Evolutionary conservation across 2,329 filamentous ascomycete genomes (phyloP).

Genomic region (Esteya vermicola): DNA sequence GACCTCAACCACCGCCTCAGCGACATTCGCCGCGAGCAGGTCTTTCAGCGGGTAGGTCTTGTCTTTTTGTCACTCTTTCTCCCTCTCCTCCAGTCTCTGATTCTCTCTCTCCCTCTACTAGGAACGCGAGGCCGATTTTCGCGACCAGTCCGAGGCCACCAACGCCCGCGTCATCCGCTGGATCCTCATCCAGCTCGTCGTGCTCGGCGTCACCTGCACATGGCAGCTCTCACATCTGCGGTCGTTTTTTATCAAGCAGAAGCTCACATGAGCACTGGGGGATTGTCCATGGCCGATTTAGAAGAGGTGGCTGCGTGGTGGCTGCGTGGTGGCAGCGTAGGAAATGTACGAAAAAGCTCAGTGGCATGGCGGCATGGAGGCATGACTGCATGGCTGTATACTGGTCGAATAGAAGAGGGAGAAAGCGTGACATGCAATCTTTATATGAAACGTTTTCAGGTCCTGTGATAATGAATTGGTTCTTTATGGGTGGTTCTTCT

Average conservation of each 20-base stretch:
- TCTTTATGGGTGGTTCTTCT: too few species aligned
- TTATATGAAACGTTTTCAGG: not conserved
- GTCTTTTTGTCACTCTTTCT: not conserved
- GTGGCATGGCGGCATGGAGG: not conserved
- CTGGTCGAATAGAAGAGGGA: not conserved
- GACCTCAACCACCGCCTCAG: slow-evolving; percentile 77
- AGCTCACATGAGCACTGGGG: slow-evolving; percentile 65
- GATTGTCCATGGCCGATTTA: too few species aligned
- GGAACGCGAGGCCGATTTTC: slow-evolving; percentile 96
- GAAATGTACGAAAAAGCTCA: too few species aligned
- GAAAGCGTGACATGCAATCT: not conserved
- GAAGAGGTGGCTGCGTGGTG: too few species aligned
- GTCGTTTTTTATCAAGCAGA: slow-evolving; percentile 99
- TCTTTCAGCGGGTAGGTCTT: slow-evolving; percentile 72
- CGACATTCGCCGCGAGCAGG: slow-evolving; percentile 86
- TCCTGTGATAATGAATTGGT: too few species aligned
- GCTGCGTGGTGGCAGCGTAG: too few species aligned
- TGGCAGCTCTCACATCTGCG: slow-evolving; percentile 95
- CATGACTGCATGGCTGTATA: not conserved
- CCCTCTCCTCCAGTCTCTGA: not conserved
- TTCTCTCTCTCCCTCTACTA: slow-evolving; percentile 20
- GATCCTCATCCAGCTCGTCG: slow-evolving; percentile 78
- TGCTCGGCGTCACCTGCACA: slow-evolving; percentile 77
- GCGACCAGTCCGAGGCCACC: slow-evolving; percentile 90
- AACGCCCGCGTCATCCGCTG: slow-evolving; percentile 87